Percentiles rank a stretch among this genome's conserved stretches.
Conservation (phyloP, 2,329 filamentous ascomycete genomes). For the Fusarium anguioides region DNA sequence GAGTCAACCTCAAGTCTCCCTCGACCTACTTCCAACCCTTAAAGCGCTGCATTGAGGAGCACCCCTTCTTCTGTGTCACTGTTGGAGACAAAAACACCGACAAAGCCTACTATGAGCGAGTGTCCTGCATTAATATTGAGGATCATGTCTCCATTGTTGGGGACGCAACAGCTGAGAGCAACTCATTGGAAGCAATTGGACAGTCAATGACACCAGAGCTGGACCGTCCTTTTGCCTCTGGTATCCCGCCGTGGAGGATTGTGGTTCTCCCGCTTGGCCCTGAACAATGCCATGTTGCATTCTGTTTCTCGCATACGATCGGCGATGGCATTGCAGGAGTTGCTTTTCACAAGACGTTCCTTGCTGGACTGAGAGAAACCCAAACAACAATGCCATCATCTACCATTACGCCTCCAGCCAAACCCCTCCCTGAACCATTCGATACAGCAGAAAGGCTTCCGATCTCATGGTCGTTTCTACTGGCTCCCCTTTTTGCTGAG, state of each 20-base stretch:
- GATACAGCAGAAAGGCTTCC: slow-evolving; percentile 39
- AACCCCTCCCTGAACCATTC: slow-evolving; percentile 28
- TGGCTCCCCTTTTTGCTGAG: slow-evolving; percentile 30
- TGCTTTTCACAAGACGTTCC: slow-evolving; percentile 40
- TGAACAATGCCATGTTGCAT: slow-evolving; percentile 32
- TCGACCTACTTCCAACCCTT: slow-evolving; percentile 31
- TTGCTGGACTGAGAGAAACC: slow-evolving; percentile 12
- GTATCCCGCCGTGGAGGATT: slow-evolving; percentile 41
- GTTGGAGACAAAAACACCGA: slow-evolving; percentile 36
- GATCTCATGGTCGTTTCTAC: slow-evolving; percentile 41
- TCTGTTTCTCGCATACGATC: slow-evolving; percentile 41
- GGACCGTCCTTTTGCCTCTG: slow-evolving; percentile 29
- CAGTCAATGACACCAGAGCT: slow-evolving; percentile 21
- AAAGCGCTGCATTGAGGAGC: slow-evolving; percentile 28
- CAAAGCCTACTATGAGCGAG: slow-evolving; percentile 38
- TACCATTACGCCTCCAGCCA: slow-evolving; percentile 6
- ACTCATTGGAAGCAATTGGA: slow-evolving; percentile 15
- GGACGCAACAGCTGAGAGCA: neutral
- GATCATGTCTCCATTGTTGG: slow-evolving; percentile 33
- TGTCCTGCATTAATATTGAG: slow-evolving; percentile 26
- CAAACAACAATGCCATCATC: neutral
- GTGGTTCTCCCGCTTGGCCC: slow-evolving; percentile 23
- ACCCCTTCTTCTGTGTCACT: slow-evolving; percentile 37
- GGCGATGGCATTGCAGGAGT: slow-evolving; percentile 39
- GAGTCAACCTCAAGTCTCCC: slow-evolving; percentile 6